phyloP scores from a whole-genome alignment of 805 yeast species.

The Starmerella lactis-condensi region DNA sequence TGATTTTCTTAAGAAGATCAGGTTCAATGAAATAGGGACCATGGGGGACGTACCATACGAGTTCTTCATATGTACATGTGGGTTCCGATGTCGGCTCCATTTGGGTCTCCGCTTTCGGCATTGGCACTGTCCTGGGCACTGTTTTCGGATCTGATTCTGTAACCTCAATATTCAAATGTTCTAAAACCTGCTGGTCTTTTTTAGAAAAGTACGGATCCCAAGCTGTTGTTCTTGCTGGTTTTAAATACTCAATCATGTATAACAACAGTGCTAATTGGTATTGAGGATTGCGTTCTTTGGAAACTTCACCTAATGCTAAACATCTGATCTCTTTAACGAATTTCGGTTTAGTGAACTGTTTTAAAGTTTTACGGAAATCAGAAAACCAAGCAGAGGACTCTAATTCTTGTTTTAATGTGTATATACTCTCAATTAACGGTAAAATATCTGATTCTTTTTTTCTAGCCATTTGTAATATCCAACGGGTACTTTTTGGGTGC shows the following conservation, averaged over 20 bases:
- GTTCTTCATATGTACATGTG: no score
- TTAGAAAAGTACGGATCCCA: constrained; percentile 11
- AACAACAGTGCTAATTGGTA: constrained; percentile 9
- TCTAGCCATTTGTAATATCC: no score
- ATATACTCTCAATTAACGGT: no score
- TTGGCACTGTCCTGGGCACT: no score
- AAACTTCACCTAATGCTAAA: constrained; percentile 1
- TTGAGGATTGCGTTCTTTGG: no score
- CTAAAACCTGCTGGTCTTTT: constrained; percentile 4
- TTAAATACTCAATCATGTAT: constrained; percentile 2
- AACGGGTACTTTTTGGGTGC: no score
- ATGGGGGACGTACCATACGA: constrained; percentile 10
- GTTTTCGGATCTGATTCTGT: constrained; percentile 3
- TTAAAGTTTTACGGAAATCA: neutral
- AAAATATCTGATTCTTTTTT: no score
- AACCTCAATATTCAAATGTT: constrained; percentile 6
- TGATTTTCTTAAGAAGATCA: constrained; percentile 4
- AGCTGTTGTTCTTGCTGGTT: constrained; percentile 3
- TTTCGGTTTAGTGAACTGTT: neutral
- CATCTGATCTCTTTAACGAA: neutral
- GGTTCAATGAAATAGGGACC: constrained; percentile 13
- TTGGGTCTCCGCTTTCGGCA: no score
- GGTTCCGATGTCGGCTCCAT: no score
- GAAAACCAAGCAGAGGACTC: neutral
- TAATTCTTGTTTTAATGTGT: no score